Evolutionary conservation across 1,284 basidiomycete genomes (phyloP).

Genomic region (Fistulina hepatica): DNA sequence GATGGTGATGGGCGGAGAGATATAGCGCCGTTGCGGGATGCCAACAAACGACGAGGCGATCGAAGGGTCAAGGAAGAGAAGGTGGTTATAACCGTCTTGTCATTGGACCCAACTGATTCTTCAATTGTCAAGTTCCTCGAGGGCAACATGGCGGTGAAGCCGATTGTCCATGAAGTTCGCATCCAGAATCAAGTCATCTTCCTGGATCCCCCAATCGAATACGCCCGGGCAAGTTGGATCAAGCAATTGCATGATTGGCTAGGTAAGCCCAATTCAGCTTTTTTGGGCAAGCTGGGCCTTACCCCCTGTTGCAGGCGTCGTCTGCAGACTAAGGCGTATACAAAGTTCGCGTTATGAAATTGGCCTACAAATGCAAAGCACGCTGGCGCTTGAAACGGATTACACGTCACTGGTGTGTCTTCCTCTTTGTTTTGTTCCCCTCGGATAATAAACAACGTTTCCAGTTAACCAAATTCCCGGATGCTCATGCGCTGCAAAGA

Average conservation of each 20-base stretch:
- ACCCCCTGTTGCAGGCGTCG: constrained; percentile 41
- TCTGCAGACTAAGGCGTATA: constrained; percentile 83
- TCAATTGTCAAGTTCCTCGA: constrained; percentile 43
- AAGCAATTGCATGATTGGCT: constrained; percentile 86
- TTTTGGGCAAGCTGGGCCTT: not conserved
- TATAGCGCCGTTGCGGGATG: constrained; percentile 38
- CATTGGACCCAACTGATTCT: constrained; percentile 2
- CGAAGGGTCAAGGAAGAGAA: constrained; percentile 58
- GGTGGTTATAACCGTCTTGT: constrained; percentile 25
- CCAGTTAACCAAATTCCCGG: constrained; percentile 69
- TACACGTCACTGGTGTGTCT: constrained; percentile 74
- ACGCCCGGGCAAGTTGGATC: constrained; percentile 87
- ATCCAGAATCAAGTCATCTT: constrained; percentile 99
- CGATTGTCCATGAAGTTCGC: constrained; percentile 88
- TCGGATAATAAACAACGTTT: too few relatives aligned
- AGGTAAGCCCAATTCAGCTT: constrained; percentile 32
- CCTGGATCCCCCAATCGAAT: constrained; percentile 94
- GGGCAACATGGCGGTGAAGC: constrained; percentile 61
- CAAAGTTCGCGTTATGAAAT: constrained; percentile 96
- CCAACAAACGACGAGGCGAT: constrained; percentile 57
- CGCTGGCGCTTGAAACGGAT: constrained; percentile 51
- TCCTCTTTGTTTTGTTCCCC: constrained; percentile 1
- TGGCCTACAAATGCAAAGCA: constrained; percentile 74
- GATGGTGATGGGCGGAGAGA: constrained; percentile 53
- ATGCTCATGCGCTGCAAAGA: constrained; percentile 57